Base-by-base conservation (phyloP, 257 asterid species). In the Nicotiana tomentosiformis region DNA sequence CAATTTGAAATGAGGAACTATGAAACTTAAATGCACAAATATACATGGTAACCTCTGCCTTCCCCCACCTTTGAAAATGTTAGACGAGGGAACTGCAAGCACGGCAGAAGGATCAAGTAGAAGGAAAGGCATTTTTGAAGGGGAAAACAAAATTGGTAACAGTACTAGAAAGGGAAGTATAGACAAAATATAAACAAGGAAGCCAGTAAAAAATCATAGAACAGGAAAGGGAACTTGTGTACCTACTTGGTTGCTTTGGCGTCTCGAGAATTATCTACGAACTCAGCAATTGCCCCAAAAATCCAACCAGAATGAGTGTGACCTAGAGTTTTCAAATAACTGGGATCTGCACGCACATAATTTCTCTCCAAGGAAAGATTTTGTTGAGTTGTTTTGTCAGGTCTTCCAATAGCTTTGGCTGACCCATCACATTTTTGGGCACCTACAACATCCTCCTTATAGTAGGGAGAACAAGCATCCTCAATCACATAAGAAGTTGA, bases 261-360 rank as follows among this genome's bases (percentile, higher is more conserved):
- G 79, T 93, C 98, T 87, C 93, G 89, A 65, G 98, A 87, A 85
- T 92, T 93, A 87, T 93, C 98, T 80, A 93, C 91, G 72, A 93
- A 90, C 89, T 93, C 98, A 30, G 98, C 98, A 82, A 93, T 87
- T 84, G 97, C 98, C 74, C 98, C 98, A 88, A 92, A 93, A 78
- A 89, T 90, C 97, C 98, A 93, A 84, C 96, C 84, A 61, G 98
- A 93, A 87, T 93, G 98, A 16, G 94, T 88, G 70, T 93, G 98
- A 83, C 97, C 93, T 35, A 93, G 93, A 30, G 97, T 91, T 85
- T 85, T 88, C 87, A 93, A 81, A 86, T 87, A 93, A 87, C 95
- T 91, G 23, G 98, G 98, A 89, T 93, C 90, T 84, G 90, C 89
- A 43, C 83, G 80, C 37, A 87, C 94, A 84, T 56, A 88, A 87